Base-by-base conservation (phyloP, 169 alveolate genomes). In the Eimeria tenella region DNA sequence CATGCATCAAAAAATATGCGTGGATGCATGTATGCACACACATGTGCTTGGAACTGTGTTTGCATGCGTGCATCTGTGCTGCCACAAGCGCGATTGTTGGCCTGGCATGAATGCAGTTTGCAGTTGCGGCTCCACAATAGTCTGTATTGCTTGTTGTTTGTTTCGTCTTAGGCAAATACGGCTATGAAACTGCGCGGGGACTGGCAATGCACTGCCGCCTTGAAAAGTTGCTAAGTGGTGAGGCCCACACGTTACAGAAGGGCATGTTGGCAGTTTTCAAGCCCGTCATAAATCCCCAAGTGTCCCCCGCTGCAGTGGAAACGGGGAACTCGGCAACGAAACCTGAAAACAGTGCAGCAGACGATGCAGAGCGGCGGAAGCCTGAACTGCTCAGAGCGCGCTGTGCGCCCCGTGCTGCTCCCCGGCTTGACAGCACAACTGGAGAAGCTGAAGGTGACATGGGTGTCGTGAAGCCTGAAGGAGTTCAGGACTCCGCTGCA, bases 191-290 rank as follows among this genome's bases (percentile, higher is more conserved):
- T 8, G 93, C 93, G 52, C 81, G 93, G n/a, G 81, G 70, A 56
- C 53, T 86, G 49, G 93, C 93, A 3, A 21, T 73, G 65, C 93
- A 86, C 50, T 86, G 93, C 68, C 74, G 93, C 17, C 93, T 86
- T 4, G 93, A 86, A 68, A 86, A 86, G 52, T 60, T 86, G 62
- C 83, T 86, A 53, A 86, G 93, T n/a, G 93, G 93, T 23, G 93
- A 86, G 68, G 93, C 93, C 31, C 93, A 86, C 62, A 86, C 93
- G 70, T 82, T 86, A 3, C 93, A 86, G 56, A 86, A 86, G 68
- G 93, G 93, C 17, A 86, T 86, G 93, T 52, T 74, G 70, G 93
- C 93, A 21, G 93, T 86, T 10, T 86, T 86, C 82, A 86, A 86
- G 82, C 81, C 83, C 55, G n/a, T 68, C n/a, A n/a, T 68, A 10